These are phyloP conservation scores for Dipteronia sinensis DNA, from an alignment of 345 rosid species.

Conservation along the genomic window DNA sequence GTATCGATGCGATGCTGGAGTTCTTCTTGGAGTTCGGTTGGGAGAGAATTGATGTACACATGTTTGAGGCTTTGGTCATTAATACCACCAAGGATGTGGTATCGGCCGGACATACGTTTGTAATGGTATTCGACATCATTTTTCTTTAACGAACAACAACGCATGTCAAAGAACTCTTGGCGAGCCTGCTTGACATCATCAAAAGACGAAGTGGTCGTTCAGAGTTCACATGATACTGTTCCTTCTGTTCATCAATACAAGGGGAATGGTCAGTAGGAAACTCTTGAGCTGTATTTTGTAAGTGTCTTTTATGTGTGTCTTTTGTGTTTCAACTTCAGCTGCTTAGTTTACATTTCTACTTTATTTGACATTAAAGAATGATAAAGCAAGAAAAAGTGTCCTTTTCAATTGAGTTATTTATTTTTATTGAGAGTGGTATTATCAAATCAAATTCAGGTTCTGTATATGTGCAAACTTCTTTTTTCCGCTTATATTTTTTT, in stretches of 20 bases:
- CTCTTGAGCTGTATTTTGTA: constrained; percentile 89
- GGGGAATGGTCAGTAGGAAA: constrained; percentile 75
- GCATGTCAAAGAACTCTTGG: too few species aligned
- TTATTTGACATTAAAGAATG: neutral
- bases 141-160: too few species aligned
- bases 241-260: constrained; percentile 41
- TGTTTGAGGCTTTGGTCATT: too few species aligned
- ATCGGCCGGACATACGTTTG: too few species aligned
- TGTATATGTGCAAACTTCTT: neutral
- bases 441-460: neutral
- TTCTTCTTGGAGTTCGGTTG: too few species aligned
- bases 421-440: neutral
- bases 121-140: too few species aligned
- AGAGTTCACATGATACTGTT: constrained; percentile 55
- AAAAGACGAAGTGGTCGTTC: constrained; percentile 50
- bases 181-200: constrained; percentile 68
- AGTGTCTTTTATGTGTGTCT: too few species aligned
- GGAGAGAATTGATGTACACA: too few species aligned
- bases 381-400: neutral
- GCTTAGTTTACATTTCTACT: neutral
- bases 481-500: neutral
- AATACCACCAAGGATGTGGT: too few species aligned
- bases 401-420: neutral
- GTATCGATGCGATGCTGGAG: too few species aligned
- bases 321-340: constrained; percentile 20